Base-by-base conservation (phyloP, 345 rosid species). In the Syzygium aqueum region DNA sequence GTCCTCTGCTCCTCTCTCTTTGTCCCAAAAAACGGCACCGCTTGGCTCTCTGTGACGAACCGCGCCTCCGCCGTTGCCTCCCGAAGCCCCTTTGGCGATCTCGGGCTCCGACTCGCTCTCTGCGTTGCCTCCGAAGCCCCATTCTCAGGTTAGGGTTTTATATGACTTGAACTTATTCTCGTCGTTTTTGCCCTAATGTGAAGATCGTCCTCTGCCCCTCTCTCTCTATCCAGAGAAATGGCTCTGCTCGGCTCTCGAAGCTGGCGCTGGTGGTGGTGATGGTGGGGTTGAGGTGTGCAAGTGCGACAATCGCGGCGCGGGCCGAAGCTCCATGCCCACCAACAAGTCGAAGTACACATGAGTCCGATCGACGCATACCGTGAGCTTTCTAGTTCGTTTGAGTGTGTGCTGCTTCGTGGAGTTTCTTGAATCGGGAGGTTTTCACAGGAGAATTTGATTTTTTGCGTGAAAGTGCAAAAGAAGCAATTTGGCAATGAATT, bases 291-390 rank as follows among this genome's bases (percentile, higher is more conserved):
- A 97, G 90, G 96, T 97, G 8, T 97, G 99, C 84, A 95, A 97
- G 5, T 94, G 96, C 54, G 98, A 97, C 84, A 97, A 97, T 90
- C 99, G 99, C 28, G 99, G 99, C 21, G 89, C 94, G 92, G 99
- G 99, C 87, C 93, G 93, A 88, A 97, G 98, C 93, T 95, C 96
- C 84, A 86, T 96, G 2, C 99, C 98, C 65, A 90, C 89, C 82
- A 88, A 89, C 30, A 95, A 92, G 88, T 90, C 95, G 23, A 89
- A 93, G 8, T 97, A 97, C 84, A 91, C 98, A 99, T 97, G 91
- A 95, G 98, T 67, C 9, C 22, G 16, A 30, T 65, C 40, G 77
- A 33, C 6, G 46, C 46, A 21, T 67, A 8, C 43, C 80, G 6
- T 67, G 43, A 40, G 80, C 46, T 67, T 67, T 67, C 80, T 33